Conservation (phyloP, 1,284 basidiomycete genomes). For the Taiwanofungus camphoratus region DNA sequence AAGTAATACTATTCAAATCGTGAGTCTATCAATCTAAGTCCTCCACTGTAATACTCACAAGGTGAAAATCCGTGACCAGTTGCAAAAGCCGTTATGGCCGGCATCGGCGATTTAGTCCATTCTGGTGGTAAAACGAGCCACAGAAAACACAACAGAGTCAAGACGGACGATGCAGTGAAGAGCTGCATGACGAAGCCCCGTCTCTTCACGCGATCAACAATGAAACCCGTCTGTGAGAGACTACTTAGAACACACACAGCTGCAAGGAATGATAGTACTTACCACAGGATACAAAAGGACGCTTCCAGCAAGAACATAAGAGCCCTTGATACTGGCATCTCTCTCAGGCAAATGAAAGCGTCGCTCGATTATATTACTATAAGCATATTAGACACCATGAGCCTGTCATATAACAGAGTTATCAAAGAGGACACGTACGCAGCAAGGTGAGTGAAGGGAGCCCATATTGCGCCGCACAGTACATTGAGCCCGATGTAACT, state of each 20-base stretch:
- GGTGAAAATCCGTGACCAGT: constrained; percentile 72
- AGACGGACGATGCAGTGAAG: constrained; percentile 52
- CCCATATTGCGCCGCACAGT: constrained; percentile 74
- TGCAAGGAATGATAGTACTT: constrained; percentile 18
- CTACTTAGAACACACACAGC: neutral
- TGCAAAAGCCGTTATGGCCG: constrained; percentile 58
- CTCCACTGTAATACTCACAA: constrained; percentile 35
- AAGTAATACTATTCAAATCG: constrained; percentile 46
- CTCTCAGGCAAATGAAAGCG: constrained; percentile 59
- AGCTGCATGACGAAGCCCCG: constrained; percentile 53
- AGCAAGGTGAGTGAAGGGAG: constrained; percentile 72
- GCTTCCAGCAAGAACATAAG: constrained; percentile 70
- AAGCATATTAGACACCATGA: neutral
- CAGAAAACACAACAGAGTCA: constrained; percentile 58
- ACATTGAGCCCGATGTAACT: constrained; percentile 69
- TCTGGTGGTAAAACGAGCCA: constrained; percentile 62
- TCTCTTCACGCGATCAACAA: constrained; percentile 54
- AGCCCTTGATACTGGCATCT: constrained; percentile 58
- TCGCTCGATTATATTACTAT: constrained; percentile 68
- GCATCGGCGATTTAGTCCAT: constrained; percentile 52
- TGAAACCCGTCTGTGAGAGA: constrained; percentile 45
- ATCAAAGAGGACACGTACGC: constrained; percentile 41
- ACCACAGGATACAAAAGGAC: constrained; percentile 72
- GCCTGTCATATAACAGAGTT: neutral
- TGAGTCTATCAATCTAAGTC: neutral